Evolutionary conservation across 176 grass and related monocot genomes (phyloP).

Genomic region (Carex pumila): DNA sequence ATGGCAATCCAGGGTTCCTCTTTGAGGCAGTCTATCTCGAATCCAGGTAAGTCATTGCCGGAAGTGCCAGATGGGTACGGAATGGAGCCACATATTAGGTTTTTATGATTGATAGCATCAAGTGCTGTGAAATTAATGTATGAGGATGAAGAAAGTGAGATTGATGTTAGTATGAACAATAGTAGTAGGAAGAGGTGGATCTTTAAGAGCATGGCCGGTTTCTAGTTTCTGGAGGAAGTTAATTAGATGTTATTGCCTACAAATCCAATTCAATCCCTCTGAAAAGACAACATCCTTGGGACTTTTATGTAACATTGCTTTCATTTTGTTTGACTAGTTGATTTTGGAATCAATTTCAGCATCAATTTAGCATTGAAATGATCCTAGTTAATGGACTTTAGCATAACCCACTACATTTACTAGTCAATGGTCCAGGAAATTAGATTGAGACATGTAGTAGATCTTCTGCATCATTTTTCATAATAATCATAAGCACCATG

Average conservation of each 20-base stretch:
- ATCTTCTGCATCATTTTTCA: too few relatives aligned
- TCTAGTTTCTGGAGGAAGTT: neutral
- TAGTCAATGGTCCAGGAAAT: too few relatives aligned
- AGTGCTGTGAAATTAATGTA: neutral
- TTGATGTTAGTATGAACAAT: neutral
- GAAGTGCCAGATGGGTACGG: neutral
- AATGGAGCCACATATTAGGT: neutral
- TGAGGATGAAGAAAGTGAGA: neutral
- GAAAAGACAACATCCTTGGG: too few relatives aligned
- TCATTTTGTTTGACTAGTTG: too few relatives aligned
- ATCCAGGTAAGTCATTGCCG: neutral
- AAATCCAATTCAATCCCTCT: too few relatives aligned
- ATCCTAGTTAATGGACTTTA: too few relatives aligned
- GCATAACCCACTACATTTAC: too few relatives aligned
- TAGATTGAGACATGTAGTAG: too few relatives aligned
- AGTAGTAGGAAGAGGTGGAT: neutral
- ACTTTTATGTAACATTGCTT: too few relatives aligned
- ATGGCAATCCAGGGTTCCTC: neutral
- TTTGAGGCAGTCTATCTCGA: neutral
- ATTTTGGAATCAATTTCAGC: too few relatives aligned
- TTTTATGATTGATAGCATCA: neutral
- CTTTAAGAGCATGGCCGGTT: neutral
- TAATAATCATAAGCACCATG: too few relatives aligned
- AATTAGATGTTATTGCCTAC: neutral
- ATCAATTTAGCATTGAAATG: too few relatives aligned